Evolutionary conservation across 257 asterid genomes (phyloP), one percentile per base, ranked within the genome.

Genomic region (Dorcoceras hygrometricum): DNA sequence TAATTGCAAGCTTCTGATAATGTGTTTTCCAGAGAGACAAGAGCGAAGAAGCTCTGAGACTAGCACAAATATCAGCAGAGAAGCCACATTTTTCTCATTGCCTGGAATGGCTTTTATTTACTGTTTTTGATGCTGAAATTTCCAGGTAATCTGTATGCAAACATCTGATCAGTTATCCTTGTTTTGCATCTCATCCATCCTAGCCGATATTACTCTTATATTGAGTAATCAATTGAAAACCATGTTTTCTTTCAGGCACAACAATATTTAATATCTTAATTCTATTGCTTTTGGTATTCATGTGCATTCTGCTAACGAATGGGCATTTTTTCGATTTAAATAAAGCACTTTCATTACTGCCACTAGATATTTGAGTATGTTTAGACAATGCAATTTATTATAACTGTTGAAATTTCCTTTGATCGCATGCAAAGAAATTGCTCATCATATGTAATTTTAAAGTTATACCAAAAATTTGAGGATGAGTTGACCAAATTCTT

Each of bases 1-100:
- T 46, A 46, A 62, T 36, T n/a, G 19, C 57, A 77, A 36, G 55
- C 23, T 23, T 65, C 57, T 66, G 9, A 34, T 63, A 70, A 75
- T 71, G 76, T 65, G 72, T 72, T 79, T 71, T 73, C 79, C 88
- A 94, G 99, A 84, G 96, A 80, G 89, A 87, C 83, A 94, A 94
- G 79, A 86, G 87, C 71, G 96, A 88, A 82, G 96, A 94, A 85
- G 99, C 99, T 71, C 82, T 94, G 72, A 88, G 96, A 72, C 74
- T 90, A 76, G 99, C 99, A 50, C 90, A 78, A 39, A 72, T 90
- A 73, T 90, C 99, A 34, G 95, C 94, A 32, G 99, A 88, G 95
- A 94, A 94, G 87, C 99, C 97, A 65, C 97, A 94, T 80, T 94
- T 94, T 84, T 88, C 99, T 57, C 96, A 90, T 80, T 94, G 96